Base-by-base conservation (phyloP, 202 grass and related monocot genomes). In the Dendrocalamus latiflorus region DNA sequence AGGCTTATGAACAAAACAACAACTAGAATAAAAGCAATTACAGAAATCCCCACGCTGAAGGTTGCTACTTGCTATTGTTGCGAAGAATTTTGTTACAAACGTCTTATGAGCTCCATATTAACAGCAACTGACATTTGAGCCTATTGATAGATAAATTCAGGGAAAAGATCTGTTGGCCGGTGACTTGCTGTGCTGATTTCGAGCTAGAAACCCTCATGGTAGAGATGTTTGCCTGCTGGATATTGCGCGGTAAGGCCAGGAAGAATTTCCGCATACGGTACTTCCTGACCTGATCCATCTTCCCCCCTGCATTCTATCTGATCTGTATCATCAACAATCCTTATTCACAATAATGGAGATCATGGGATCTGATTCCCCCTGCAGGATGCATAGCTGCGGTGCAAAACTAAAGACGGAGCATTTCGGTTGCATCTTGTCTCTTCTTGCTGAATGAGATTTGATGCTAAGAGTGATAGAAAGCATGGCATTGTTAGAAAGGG, bases 371-470 rank as follows among this genome's bases (percentile, higher is more conserved):
- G 73, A 78, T 85, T 50, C 89, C 21, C 64, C 58, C 22, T 85
- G 41, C n/a, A 25, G 43, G 30, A 77, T 34, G 42, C 60, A 53
- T 78, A 74, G 81, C 72, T 74, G 53, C 2, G 89, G 89, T 30
- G 67, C 77, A 88, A 63, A 88, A 81, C 81, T 91, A 85, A 91
- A 91, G 89, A 80, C 13, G 36, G 37, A 88, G 77, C 65, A 82
- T 78, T 88, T 88, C 1, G 25, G 65, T 77, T 76, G 22, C 39
- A 76, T 82, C 3, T 38, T 80, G 25, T 72, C 15, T 39, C 78
- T 78, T 68, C 50, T 22, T 77, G 78, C 49, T 75, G 59, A 4
- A 36, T 36, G 5, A 38, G 56, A 81, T 66, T 85, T 83, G 33
- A 73, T 67, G 50, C 0, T 71, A 37, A 55, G 51, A n/a, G 53